phyloP scores from a whole-genome alignment of 768 basidiomycete genomes.

The Collybia sp. region DNA sequence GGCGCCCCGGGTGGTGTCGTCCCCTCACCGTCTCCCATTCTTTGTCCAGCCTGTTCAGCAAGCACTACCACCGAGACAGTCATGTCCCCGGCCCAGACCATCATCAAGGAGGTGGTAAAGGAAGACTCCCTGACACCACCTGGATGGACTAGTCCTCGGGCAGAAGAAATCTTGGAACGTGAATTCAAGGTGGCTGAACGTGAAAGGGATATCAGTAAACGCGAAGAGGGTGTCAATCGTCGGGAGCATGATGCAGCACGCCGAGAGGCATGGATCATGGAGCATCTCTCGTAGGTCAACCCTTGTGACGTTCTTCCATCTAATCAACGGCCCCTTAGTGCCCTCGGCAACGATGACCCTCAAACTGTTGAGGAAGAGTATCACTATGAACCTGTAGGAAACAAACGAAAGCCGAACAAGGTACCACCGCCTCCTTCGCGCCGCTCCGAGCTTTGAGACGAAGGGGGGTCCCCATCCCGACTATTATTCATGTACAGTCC shows the following conservation, averaged over 20 bases:
- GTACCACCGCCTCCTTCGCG: conserved; percentile 82
- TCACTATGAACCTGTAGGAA: conserved; percentile 63
- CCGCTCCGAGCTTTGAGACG: conserved; percentile 94
- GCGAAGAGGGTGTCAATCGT: conserved; percentile 82
- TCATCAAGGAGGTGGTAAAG: conserved; percentile 85
- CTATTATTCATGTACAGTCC: conserved; percentile 61
- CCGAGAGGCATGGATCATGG: conserved; percentile 90
- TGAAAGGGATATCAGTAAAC: conserved; percentile 81
- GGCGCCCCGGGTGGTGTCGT: conserved; percentile 82
- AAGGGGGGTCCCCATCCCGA: conserved; percentile 62
- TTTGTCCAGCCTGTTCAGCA: conserved; percentile 56
- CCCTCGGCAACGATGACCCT: conserved; percentile 65
- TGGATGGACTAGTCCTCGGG: conserved; percentile 73
- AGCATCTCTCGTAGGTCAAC: conserved; percentile 73
- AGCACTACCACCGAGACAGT: conserved; percentile 54
- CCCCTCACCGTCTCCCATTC: conserved; percentile 42
- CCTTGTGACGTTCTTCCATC: neutral
- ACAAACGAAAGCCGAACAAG: conserved; percentile 77
- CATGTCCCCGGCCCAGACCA: conserved; percentile 58
- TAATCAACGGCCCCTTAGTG: conserved; percentile 29
- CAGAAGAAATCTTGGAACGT: conserved; percentile 79
- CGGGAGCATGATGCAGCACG: conserved; percentile 84
- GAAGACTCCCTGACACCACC: conserved; percentile 77
- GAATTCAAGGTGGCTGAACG: conserved; percentile 83
- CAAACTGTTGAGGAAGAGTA: conserved; percentile 75